Evolutionary conservation across 345 rosid species (phyloP).

Genomic region (Isatis tinctoria): DNA sequence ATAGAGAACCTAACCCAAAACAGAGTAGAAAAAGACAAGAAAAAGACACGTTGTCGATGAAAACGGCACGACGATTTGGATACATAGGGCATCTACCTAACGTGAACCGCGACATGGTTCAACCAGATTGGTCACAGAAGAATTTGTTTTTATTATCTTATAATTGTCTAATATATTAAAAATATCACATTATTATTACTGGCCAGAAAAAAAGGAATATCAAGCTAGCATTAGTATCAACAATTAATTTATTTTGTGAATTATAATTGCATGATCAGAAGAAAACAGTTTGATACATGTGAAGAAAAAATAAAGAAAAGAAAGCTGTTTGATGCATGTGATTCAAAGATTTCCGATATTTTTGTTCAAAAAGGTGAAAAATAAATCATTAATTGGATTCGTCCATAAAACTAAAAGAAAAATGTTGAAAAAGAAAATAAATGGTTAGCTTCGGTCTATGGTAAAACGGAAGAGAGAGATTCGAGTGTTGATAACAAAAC

Average conservation of each 20-base stretch:
- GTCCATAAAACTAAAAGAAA: neutral
- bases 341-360: neutral
- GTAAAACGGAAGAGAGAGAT: neutral
- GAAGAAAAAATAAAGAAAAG: neutral
- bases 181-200: neutral
- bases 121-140: neutral
- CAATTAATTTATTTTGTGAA: neutral
- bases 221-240: neutral
- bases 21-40: slow-evolving; percentile 26
- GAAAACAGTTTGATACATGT: slow-evolving; percentile 27
- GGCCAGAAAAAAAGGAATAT: neutral
- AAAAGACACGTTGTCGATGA: slow-evolving; percentile 7
- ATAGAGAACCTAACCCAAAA: slow-evolving; percentile 6
- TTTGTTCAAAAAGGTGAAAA: neutral
- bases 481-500: neutral
- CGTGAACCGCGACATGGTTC: slow-evolving; percentile 5
- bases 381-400: neutral
- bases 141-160: slow-evolving; percentile 8
- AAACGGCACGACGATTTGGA: slow-evolving; percentile 8
- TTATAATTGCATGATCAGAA: slow-evolving; percentile 4
- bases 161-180: neutral
- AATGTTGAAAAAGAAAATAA: neutral
- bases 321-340: slow-evolving; percentile 16
- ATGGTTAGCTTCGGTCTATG: neutral
- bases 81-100: neutral